phyloP scores from a whole-genome alignment of 306 rosid genomes.

The Senna tora region DNA sequence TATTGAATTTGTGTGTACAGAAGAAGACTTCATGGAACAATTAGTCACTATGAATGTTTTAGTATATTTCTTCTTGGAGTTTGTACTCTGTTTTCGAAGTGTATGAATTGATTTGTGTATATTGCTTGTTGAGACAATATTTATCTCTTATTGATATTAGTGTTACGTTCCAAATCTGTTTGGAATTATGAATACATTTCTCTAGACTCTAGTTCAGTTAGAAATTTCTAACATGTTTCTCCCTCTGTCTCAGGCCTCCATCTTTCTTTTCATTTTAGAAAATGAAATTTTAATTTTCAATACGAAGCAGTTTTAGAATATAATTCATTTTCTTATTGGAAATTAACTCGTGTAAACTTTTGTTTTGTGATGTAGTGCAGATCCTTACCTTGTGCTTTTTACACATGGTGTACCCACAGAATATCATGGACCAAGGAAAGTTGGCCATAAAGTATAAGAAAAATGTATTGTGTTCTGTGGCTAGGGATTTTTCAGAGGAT shows the following conservation, averaged over 20 bases:
- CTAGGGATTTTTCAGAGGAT: constrained; percentile 90
- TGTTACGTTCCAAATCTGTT: constrained; percentile 8
- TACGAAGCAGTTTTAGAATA: not conserved
- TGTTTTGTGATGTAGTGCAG: constrained; percentile 47
- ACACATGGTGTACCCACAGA: constrained; percentile 61
- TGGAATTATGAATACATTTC: not conserved
- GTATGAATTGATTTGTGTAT: no score
- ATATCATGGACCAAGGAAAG: constrained; percentile 67
- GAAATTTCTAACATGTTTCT: not conserved
- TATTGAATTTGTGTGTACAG: no score
- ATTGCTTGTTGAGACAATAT: constrained; percentile 8
- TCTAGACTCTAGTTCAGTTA: not conserved
- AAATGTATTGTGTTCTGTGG: constrained; percentile 94
- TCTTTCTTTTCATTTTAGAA: not conserved
- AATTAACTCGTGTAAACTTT: not conserved
- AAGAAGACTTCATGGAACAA: no score
- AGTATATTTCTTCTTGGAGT: no score
- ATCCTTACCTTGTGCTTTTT: constrained; percentile 59
- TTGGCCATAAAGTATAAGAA: constrained; percentile 73
- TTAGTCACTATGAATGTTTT: no score
- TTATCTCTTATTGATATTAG: not conserved
- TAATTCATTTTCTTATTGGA: not conserved
- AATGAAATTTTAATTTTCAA: not conserved
- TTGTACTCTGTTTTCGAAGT: no score
- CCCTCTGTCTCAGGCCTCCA: not conserved